Evolutionary conservation across 2,329 filamentous ascomycete genomes (phyloP), one percentile per base, ranked within the genome.

Genomic region (Scortechinia acanthostroma): DNA sequence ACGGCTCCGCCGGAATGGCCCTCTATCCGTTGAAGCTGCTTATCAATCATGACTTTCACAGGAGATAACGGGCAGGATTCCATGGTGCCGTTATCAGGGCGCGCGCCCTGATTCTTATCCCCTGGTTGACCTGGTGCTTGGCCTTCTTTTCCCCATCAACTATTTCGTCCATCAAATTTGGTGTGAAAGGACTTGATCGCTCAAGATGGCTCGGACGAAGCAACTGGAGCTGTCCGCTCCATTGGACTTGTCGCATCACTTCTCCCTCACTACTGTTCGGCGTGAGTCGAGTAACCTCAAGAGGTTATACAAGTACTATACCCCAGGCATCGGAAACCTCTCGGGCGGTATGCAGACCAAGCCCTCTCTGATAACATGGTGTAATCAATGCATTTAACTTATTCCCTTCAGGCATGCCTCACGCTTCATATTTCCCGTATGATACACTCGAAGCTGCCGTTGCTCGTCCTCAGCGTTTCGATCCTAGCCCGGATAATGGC

Each of bases 391-490:
- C n/a, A 4, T 19, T n/a, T 42, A 5, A 33, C 22, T n/a, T 22
- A 16, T 22, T 42, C 35, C 13, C 43, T 17, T 22, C 50, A 91
- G 88, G 88, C 48, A 76, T 95, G 19, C 91, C 91, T 15, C 84
- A 93, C 62, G 72, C 83, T 30, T 76, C 76, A 47, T 88, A 88
- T 66, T 96, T 96, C 58, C 91, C 91, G 5, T 95, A 86, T 63
- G 90, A 96, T 55, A 93, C 89, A 1, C 79, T 96, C 50, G 88
- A 95, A 64, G 88, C 90, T 33, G 81, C 85, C 51, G 79, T 85
- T 49, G 88, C 2, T 17, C 52, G 3, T 52, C 58, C 14, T 50
- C 59, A 3, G 58, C 60, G 46, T 50, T 52, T 21, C 45, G 44
- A 6, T 48, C 47, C 4, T 45, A 44, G 6, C 14, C 6, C 19